Evolutionary conservation across 441 rosid species (phyloP), one percentile per base, ranked within the genome.

Genomic region (Bocquillonia castaneifolia): DNA sequence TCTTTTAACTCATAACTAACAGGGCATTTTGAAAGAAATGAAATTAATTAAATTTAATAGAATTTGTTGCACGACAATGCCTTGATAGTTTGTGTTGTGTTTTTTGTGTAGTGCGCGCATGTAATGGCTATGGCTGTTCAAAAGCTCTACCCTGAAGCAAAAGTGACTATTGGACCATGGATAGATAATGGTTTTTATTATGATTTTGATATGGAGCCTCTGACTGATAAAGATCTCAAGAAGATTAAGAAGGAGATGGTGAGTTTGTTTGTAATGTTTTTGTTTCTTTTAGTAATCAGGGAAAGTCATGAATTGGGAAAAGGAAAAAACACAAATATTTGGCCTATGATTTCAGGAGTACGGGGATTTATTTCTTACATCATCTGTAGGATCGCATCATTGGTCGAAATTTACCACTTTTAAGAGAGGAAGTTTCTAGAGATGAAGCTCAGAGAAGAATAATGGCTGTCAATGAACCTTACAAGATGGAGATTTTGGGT

Each of bases 91-190:
- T 31, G 47, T 67, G 55, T 18, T 64, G 6, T 59, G 29, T 61
- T 20, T 66, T 48, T n/a, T n/a, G n/a, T 76, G 25, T 81, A 93
- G 98, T 86, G 96, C 78, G 96, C 98, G 0, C 98, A 93, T 82
- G 97, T 93, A 57, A 89, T 93, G 98, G 98, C 96, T 26, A 93
- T 93, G 98, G 96, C 98, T 48, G 97, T 91, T 79, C 98, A 93
- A 73, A 93, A 79, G 84, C 84, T 93, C 62, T 88, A 69, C 72
- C 94, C 96, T 1, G 82, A 88, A 71, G 96, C 97, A 5, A 93
- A 93, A 84, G 98, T 93, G 61, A 89, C 97, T 0, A 86, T 93
- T 72, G 98, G 98, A 26, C 97, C 98, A 1, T 93, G 98, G 98
- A 91, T 93, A 60, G 97, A 91, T n/a, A 89, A 82, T 28, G 97